Base-by-base conservation (phyloP, 805 yeast species). In the Nakazawaea anatomiae region DNA sequence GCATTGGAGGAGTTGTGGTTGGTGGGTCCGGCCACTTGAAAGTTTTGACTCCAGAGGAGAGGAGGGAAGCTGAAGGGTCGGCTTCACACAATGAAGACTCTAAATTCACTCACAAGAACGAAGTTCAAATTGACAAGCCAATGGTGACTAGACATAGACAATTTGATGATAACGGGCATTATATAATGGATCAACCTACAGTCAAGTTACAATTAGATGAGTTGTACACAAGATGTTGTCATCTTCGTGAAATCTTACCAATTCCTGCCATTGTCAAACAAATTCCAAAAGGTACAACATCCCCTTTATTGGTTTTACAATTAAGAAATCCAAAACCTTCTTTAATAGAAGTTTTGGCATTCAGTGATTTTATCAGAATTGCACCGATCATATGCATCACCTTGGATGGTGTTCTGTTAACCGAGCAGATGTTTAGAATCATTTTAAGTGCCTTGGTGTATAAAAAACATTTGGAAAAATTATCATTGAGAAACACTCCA, bases 141-240 rank as follows among this genome's bases (percentile, higher is more conserved):
- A 76, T 86, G 73, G 64, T 67, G n/a, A 63, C 59, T 49, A 62
- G 72, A 49, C 63, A 61, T 44, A 59, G 60, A 48, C 58, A 55
- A 41, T 44, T 18, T 25, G 44, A 42, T 42, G 53, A 51, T 2
- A 46, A 51, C 39, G 53, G 53, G 6, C 53, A 51, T 51, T 51
- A 51, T 28, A 14, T 46, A 27, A 68, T 68, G 72, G 71, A 64
- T 6, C 64, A 59, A 25, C 73, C 73, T 1, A 61, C 65, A 9
- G 73, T 69, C 8, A 69, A 72, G 9, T 55, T 69, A 46, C 69
- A 69, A 35, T 76, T 86, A 48, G 96, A 89, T 58, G 76, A 82
- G 44, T 74, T 92, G 60, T 91, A 91, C 67, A 89, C 97, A 1
- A 73, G 97, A 56, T 92, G 97, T 65, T 91, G 97, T 64, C 97